A percentile compares a stretch with the other conserved stretches of the same genome.
phyloP scores from a whole-genome alignment of 352 stramenopile species.

The Globisporangium carolinianum region DNA sequence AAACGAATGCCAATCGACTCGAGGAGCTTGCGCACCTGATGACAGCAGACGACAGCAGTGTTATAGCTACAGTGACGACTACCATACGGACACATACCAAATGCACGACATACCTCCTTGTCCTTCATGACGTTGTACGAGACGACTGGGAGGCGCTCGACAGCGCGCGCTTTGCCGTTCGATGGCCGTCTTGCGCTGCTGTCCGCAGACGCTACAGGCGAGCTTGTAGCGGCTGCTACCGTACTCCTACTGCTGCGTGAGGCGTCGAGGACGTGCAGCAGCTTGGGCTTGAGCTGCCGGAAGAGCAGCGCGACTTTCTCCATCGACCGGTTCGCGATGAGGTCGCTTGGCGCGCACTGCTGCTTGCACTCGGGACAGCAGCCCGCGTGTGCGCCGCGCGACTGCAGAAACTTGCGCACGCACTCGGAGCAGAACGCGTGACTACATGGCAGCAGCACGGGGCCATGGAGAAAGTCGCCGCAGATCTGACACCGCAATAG shows the following conservation, averaged over 20 bases:
- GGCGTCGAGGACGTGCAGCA: constrained; percentile 36
- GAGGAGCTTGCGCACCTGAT: constrained; percentile 46
- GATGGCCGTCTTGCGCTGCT: neutral
- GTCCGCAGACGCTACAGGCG: neutral
- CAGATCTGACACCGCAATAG: constrained; percentile 79
- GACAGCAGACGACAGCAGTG: no score
- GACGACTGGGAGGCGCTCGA: constrained; percentile 62
- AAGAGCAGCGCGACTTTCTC: constrained; percentile 72
- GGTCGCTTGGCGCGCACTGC: constrained; percentile 40
- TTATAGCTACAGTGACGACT: no score
- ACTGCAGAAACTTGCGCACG: constrained; percentile 73
- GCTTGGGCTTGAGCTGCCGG: constrained; percentile 54
- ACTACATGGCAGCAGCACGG: constrained; percentile 68
- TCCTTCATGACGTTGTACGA: constrained; percentile 86
- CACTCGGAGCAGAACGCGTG: constrained; percentile 85
- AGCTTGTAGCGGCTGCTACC: neutral
- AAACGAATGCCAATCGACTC: constrained; percentile 58
- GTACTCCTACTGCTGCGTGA: no score
- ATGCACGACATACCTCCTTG: constrained; percentile 33
- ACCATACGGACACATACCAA: no score
- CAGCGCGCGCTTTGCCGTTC: constrained; percentile 8
- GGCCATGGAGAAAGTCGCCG: constrained; percentile 78
- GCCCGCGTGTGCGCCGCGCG: constrained; percentile 48
- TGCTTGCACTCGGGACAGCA: constrained; percentile 81
- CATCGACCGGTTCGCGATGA: constrained; percentile 66